Evolutionary conservation across 768 basidiomycete species (phyloP), one percentile per base, ranked within the genome.

Genomic region (Amanita thiersii): DNA sequence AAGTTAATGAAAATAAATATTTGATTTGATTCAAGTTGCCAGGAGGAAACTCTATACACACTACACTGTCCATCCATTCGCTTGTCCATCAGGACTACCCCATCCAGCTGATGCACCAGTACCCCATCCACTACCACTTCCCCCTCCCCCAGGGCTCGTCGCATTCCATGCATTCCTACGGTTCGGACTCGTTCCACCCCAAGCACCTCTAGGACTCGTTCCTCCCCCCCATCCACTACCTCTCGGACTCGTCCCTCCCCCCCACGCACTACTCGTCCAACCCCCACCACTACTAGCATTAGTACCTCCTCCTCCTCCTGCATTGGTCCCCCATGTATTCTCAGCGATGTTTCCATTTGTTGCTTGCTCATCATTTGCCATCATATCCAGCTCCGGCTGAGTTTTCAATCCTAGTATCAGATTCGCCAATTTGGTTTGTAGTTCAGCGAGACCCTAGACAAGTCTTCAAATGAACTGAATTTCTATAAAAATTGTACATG

Each of bases 351-450:
- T 59, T 2, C 60, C 63, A 39, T 63, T 63, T 14, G 53, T 19
- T 24, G 52, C 53, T 40, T 57, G 61, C 19, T 69, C 65, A 38
- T 63, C 66, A 44, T 60, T 65, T 1, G 66, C 54, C 11, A 77
- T 58, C 44, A 68, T 61, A 44, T 81, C 80, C 26, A 73, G 56
- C 30, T 85, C 79, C 10, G 75, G 69, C 44, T 69, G 70, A 9
- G 68, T 65, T 57, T 88, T 86, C 9, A 89, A 68, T 7, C 79
- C 83, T 33, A 86, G 70, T 39, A 86, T 81, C 40, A 90, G 68
- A 49, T 81, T 86, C 2, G 83, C 87, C 20, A 90, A 65, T 56
- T 90, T 90, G 28, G 75, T 77, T 56, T 87, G 86, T 9, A 90
- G 69, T 58, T 86, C 83, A 24, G 75, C 70, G 15, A 90, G 69